phyloP scores from a whole-genome alignment of 192 early-diverging fungal genomes.

The Coemansia aciculifera region DNA sequence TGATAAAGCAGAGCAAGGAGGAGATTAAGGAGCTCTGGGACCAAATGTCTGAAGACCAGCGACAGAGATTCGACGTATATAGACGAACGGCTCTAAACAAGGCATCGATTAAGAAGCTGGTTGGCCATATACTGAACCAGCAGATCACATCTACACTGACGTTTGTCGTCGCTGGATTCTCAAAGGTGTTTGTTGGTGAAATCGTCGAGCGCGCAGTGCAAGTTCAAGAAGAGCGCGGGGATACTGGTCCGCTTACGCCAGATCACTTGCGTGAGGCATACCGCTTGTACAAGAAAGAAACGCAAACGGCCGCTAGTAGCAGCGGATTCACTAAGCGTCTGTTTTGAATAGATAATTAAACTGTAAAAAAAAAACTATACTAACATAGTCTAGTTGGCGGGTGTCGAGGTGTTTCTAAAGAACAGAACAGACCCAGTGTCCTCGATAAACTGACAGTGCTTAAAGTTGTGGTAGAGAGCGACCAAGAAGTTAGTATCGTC shows the following conservation, averaged over 20 bases:
- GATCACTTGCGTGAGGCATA: constrained; percentile 87
- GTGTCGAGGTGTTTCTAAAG: constrained; percentile 54
- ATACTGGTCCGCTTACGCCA: constrained; percentile 69
- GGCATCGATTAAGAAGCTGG: constrained; percentile 72
- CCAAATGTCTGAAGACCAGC: constrained; percentile 64
- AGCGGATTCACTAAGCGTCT: constrained; percentile 39
- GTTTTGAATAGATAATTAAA: constrained; percentile 24
- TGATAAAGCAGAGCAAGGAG: constrained; percentile 49
- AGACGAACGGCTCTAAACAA: constrained; percentile 76
- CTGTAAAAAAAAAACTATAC: constrained; percentile 10
- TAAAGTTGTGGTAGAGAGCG: constrained; percentile 69
- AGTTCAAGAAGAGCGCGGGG: constrained; percentile 77
- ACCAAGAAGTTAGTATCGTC: constrained; percentile 71
- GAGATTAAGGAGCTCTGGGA: constrained; percentile 43
- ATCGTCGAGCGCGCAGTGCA: constrained; percentile 81
- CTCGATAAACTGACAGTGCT: constrained; percentile 85
- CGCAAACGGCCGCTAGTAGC: constrained; percentile 9
- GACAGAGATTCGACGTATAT: constrained; percentile 79
- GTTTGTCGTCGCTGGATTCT: constrained; percentile 85
- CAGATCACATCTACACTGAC: constrained; percentile 68
- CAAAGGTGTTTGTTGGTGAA: constrained; percentile 90
- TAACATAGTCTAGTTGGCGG: constrained; percentile 13
- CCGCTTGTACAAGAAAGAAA: constrained; percentile 66
- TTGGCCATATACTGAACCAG: constrained; percentile 69
- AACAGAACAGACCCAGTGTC: constrained; percentile 82